A percentile compares a stretch with the other conserved stretches of the same genome.
These are phyloP conservation scores for Boletales sp. DNA, from an alignment of 768 basidiomycete species.

Conservation along the genomic window DNA sequence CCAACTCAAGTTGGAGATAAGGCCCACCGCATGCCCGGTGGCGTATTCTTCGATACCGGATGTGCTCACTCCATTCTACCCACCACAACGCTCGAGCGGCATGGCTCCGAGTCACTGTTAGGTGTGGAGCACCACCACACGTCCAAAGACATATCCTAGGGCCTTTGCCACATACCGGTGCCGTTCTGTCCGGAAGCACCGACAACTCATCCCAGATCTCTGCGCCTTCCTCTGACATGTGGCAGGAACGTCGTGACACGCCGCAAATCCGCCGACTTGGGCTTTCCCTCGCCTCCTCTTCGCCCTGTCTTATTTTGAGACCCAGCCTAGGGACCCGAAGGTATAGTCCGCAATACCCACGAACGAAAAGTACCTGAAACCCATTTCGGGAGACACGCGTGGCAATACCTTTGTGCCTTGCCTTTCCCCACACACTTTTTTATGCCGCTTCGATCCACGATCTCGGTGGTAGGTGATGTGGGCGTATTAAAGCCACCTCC, in stretches of 20 bases:
- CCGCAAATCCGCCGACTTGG: neutral
- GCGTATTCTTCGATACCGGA: no score
- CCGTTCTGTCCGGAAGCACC: conserved; percentile 3
- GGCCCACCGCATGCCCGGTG: neutral
- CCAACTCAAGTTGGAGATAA: neutral
- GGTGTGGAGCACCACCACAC: no score
- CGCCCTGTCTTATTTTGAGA: neutral
- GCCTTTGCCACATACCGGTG: conserved; percentile 15
- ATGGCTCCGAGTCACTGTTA: no score
- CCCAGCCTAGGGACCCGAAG: neutral
- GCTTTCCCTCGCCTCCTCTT: no score
- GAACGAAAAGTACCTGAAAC: neutral
- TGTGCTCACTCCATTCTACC: no score
- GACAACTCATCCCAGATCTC: conserved; percentile 4
- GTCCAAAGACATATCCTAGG: no score
- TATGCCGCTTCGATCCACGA: neutral
- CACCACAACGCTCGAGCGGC: no score
- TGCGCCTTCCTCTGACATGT: conserved; percentile 6
- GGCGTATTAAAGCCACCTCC: neutral
- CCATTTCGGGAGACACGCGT: neutral
- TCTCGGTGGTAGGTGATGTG: neutral
- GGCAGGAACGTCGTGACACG: conserved; percentile 2
- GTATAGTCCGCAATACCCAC: neutral
- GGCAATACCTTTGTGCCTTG: neutral
- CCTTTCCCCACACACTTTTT: conserved; percentile 10